Evolutionary conservation across 805 yeast species (phyloP).

Genomic region (Clavispora vitiphila): DNA sequence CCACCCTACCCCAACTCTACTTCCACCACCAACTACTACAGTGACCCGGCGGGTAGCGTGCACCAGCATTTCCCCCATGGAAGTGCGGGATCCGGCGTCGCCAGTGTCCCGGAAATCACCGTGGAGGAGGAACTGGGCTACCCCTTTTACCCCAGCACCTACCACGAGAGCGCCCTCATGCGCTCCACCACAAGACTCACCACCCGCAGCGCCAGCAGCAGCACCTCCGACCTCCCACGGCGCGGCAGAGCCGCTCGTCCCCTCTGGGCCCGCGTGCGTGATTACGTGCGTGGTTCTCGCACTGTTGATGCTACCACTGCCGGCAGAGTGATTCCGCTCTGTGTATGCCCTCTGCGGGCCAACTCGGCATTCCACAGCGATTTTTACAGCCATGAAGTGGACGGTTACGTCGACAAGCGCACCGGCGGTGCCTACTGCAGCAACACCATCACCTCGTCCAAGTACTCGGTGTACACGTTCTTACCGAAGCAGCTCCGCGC

Average conservation of each 20-base stretch:
- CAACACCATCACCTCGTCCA: slow-evolving; percentile 79
- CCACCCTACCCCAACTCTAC: background rate
- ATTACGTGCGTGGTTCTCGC: background rate
- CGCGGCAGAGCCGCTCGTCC: slow-evolving; percentile 24
- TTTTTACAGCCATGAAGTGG: slow-evolving; percentile 17
- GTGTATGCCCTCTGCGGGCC: slow-evolving; percentile 36
- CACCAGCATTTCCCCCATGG: background rate
- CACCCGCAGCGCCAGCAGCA: slow-evolving; percentile 4
- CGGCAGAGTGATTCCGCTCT: slow-evolving; percentile 75
- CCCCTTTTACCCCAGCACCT: background rate
- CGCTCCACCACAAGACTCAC: slow-evolving; percentile 11
- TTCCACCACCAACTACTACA: background rate
- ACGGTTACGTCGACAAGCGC: slow-evolving; percentile 64
- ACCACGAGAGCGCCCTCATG: slow-evolving; percentile 1
- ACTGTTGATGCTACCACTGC: slow-evolving; percentile 25
- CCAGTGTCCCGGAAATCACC: slow-evolving; percentile 1
- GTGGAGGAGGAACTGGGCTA: slow-evolving; percentile 4
- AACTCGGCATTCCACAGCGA: slow-evolving; percentile 26
- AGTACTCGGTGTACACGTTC: slow-evolving; percentile 76
- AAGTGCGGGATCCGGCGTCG: background rate
- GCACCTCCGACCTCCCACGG: slow-evolving; percentile 27
- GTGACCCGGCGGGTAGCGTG: too few relatives aligned
- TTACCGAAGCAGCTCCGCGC: slow-evolving; percentile 84
- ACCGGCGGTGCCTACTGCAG: slow-evolving; percentile 52
- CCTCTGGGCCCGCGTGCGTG: background rate